These are phyloP conservation scores for Exsudoporus frostii DNA, from an alignment of 768 basidiomycete species.

Conservation along the genomic window DNA sequence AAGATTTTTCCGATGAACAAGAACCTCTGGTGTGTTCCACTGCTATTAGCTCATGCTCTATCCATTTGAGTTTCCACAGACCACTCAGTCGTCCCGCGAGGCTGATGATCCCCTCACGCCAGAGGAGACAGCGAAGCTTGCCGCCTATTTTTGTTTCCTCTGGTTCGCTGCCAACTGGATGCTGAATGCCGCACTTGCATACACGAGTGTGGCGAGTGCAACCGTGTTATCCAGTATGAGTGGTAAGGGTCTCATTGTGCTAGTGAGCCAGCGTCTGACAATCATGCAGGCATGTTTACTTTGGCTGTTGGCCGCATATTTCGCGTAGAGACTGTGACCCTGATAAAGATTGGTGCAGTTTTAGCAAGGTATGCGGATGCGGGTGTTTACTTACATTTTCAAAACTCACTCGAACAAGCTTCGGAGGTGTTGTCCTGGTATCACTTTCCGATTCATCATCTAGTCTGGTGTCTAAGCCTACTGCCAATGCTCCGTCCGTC, in stretches of 20 bases:
- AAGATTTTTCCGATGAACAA: slow-evolving; percentile 8
- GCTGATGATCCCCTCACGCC: slow-evolving; percentile 47
- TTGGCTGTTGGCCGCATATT: slow-evolving; percentile 79
- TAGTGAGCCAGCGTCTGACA: background rate
- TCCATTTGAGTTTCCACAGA: slow-evolving; percentile 7
- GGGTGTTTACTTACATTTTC: background rate
- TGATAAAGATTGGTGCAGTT: slow-evolving; percentile 75
- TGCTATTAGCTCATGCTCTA: background rate
- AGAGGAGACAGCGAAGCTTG: slow-evolving; percentile 73
- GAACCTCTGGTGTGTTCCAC: slow-evolving; percentile 19
- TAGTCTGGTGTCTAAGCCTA: slow-evolving; percentile 5
- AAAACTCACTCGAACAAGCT: slow-evolving; percentile 41
- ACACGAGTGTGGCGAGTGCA: slow-evolving; percentile 92
- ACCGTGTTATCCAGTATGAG: slow-evolving; percentile 89
- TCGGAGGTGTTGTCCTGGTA: slow-evolving; percentile 83
- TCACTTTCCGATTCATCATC: slow-evolving; percentile 74
- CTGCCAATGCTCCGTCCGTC: slow-evolving; percentile 12
- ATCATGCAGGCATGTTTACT: slow-evolving; percentile 81
- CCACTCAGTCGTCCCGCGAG: slow-evolving; percentile 5
- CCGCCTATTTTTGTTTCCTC: slow-evolving; percentile 76
- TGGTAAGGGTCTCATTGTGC: slow-evolving; percentile 46
- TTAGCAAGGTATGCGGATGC: slow-evolving; percentile 57
- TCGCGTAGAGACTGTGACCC: slow-evolving; percentile 72
- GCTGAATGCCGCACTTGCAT: slow-evolving; percentile 77
- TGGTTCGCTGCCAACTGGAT: slow-evolving; percentile 97